Evolutionary conservation across 805 yeast genomes (phyloP), one percentile per base, ranked within the genome.

Genomic region (Starmerella bacillaris): DNA sequence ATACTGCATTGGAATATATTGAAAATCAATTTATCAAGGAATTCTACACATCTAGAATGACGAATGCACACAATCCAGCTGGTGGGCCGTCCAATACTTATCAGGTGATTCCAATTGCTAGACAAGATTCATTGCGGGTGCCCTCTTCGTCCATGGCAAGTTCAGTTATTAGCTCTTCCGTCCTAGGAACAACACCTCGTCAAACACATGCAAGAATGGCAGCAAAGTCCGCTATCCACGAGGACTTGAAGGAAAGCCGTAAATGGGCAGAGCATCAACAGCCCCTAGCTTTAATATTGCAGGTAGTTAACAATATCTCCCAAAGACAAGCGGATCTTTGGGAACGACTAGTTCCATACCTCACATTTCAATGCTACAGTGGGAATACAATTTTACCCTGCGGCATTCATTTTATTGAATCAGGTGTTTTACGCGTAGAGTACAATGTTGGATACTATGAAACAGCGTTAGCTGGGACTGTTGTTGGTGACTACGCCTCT

Each of bases 1-100:
- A 89, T 51, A 68, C 77, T 37, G 93, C 94, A 0, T 64, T 89
- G 29, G 96, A 89, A 56, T 86, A 94, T 94, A 82, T 95, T 60
- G 98, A 89, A 54, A 86, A 89, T 56, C 74, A 76, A 47, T 82
- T 84, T 46, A 63, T 89, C 48, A 62, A 68, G 34, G 68, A 72
- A 20, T 75, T 74, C 52, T 71, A 65, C 14, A 18, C 21, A 8
- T 19, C 21, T 9, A 29, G 19, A 14, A 15, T 26, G 14, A 18
- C 29, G 14, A 15, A 12, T 18, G 29, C 29, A 15, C n/a, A n/a
- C n/a, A n/a, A n/a, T n/a, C n/a, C n/a, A n/a, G 8, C 16, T 15
- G 18, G 18, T 8, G 21, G 21, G 11, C 21, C 21, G 5, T 27
- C 18, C 30, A 29, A 22, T 14, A 29, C 32, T 5, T n/a, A n/a